These are phyloP conservation scores for Colletotrichum tanaceti DNA, from an alignment of 2,329 filamentous ascomycete genomes.

Conservation along the genomic window DNA sequence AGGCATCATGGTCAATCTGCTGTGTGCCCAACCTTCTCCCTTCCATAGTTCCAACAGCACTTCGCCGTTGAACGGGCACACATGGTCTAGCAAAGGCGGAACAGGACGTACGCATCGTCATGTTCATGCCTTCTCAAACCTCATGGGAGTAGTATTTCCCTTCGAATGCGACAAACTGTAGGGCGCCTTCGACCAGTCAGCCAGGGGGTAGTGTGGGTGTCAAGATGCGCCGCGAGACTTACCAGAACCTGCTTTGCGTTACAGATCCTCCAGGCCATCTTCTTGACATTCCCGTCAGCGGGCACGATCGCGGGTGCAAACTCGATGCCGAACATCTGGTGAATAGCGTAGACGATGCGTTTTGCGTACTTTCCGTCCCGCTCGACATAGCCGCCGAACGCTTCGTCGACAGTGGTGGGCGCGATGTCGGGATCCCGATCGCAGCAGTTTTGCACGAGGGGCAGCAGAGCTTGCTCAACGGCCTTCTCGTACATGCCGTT, in stretches of 20 bases:
- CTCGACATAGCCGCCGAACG: slow-evolving; percentile 87
- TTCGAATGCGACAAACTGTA: slow-evolving; percentile 77
- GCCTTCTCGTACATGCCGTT: slow-evolving; percentile 73
- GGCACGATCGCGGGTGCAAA: slow-evolving; percentile 93
- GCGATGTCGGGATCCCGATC: slow-evolving; percentile 93
- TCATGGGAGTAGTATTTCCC: slow-evolving; percentile 66
- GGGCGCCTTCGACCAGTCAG: slow-evolving; percentile 64
- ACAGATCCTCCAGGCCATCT: slow-evolving; percentile 92
- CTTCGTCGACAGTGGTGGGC: slow-evolving; percentile 80
- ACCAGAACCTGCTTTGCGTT: slow-evolving; percentile 96
- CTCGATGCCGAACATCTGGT: slow-evolving; percentile 97
- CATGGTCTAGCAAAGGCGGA: not conserved
- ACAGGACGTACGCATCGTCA: not conserved
- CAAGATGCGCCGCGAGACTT: slow-evolving; percentile 53
- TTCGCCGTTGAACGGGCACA: slow-evolving; percentile 13
- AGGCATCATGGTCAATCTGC: slow-evolving; percentile 5
- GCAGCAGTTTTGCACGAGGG: slow-evolving; percentile 90
- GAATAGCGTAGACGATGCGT: slow-evolving; percentile 91
- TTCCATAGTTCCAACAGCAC: not conserved
- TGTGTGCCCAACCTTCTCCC: slow-evolving; percentile 8
- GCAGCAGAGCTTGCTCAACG: slow-evolving; percentile 82
- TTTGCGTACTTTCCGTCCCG: slow-evolving; percentile 89
- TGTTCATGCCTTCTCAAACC: slow-evolving; percentile 31
- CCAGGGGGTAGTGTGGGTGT: not conserved
- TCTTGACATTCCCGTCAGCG: slow-evolving; percentile 89